A percentile compares a stretch with the other conserved stretches of the same genome.
phyloP scores from a whole-genome alignment of 1,284 basidiomycete genomes.

The Cronartium ribicola region DNA sequence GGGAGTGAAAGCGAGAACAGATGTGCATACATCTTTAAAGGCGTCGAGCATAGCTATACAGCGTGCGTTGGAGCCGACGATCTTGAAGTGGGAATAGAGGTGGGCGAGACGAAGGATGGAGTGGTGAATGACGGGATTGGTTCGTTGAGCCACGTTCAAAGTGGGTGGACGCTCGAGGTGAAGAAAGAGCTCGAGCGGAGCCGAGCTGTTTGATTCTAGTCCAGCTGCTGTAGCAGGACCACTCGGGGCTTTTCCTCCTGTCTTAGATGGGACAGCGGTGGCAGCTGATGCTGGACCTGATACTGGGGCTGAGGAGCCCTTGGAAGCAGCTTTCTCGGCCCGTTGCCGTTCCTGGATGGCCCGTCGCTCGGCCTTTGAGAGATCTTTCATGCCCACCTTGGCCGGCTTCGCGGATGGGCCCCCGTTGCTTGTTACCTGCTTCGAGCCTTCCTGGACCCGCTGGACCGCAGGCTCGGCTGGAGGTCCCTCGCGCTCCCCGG shows the following conservation, averaged over 20 bases:
- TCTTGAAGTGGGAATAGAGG: constrained; percentile 76
- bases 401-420: constrained; percentile 46
- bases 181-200: constrained; percentile 55
- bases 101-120: constrained; percentile 70
- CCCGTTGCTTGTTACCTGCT: constrained; percentile 51
- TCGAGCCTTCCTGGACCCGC: constrained; percentile 51
- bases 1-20: not conserved
- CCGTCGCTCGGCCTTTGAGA: constrained; percentile 72
- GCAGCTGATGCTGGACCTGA: constrained; percentile 15
- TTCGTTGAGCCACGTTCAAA: constrained; percentile 54
- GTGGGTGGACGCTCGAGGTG: constrained; percentile 61
- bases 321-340: constrained; percentile 58
- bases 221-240: constrained; percentile 44
- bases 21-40: constrained; percentile 64
- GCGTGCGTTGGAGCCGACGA: constrained; percentile 78
- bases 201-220: constrained; percentile 45
- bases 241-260: constrained; percentile 32
- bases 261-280: constrained; percentile 32
- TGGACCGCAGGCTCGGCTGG: no score
- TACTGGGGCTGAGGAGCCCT: constrained; percentile 42
- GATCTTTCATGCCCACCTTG: constrained; percentile 57
- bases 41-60: constrained; percentile 79
- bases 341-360: constrained; percentile 73
- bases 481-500: not conserved
- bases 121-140: constrained; percentile 76